A percentile compares a stretch with the other conserved stretches of the same genome.
phyloP scores from a whole-genome alignment of 176 grass and related monocot genomes.

The Tillandsia leiboldiana region DNA sequence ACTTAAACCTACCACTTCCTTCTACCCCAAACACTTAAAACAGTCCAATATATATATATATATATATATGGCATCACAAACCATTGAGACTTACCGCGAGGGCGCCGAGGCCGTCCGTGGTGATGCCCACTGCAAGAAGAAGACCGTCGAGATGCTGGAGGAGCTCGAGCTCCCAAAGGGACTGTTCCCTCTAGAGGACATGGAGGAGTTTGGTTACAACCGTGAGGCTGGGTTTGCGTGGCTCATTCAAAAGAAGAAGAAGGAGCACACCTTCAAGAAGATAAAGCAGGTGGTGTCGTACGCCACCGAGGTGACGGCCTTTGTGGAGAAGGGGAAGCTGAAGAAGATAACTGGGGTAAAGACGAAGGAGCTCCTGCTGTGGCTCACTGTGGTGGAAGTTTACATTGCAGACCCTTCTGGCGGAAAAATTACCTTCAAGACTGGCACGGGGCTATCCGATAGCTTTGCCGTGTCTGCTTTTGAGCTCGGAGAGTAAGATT shows the following conservation, averaged over 20 bases:
- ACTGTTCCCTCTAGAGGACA: constrained; percentile 18
- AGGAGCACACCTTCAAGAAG: constrained; percentile 26
- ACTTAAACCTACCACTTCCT: neutral
- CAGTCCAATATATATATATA: neutral
- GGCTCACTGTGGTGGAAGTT: constrained; percentile 20
- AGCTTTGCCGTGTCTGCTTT: neutral
- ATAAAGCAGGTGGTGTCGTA: constrained; percentile 26
- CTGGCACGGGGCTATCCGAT: constrained; percentile 2
- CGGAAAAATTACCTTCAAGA: constrained; percentile 21
- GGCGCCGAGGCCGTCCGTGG: neutral
- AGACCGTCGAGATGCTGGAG: constrained; percentile 5
- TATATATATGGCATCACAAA: neutral
- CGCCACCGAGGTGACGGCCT: constrained; percentile 5
- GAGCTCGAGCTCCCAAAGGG: constrained; percentile 28
- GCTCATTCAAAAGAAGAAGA: constrained; percentile 32
- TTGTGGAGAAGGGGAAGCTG: constrained; percentile 13
- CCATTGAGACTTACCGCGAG: neutral
- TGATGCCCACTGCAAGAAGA: constrained; percentile 9
- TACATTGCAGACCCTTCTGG: neutral
- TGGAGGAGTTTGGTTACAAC: constrained; percentile 25
- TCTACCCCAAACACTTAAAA: neutral
- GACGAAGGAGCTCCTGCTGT: constrained; percentile 22
- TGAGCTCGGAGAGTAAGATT: neutral
- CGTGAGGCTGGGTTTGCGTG: neutral
- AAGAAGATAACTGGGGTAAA: constrained; percentile 20